phyloP scores from a whole-genome alignment of 306 rosid genomes.

The Ziziphus jujuba region DNA sequence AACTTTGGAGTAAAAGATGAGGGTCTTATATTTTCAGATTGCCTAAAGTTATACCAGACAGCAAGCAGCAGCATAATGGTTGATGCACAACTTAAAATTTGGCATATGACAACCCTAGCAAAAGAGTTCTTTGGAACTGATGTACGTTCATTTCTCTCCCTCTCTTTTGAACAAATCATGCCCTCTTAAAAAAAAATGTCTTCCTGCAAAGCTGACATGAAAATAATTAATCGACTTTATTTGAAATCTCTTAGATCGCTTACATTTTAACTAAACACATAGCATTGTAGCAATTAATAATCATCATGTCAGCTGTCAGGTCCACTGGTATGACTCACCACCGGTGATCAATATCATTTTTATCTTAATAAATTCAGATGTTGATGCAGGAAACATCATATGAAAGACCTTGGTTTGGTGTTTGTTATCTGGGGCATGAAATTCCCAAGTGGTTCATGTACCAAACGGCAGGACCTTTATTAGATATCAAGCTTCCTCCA shows the following conservation, averaged over 20 bases:
- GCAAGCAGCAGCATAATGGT: conserved; percentile 3
- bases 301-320: too few species aligned
- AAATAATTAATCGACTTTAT: too few species aligned
- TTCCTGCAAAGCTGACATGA: too few species aligned
- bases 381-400: background rate
- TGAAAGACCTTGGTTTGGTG: background rate
- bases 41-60: background rate
- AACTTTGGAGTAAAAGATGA: background rate
- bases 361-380: background rate
- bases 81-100: background rate
- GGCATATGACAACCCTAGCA: background rate
- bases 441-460: conserved; percentile 18
- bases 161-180: too few species aligned
- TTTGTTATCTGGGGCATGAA: conserved; percentile 13
- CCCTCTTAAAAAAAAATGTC: too few species aligned
- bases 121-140: too few species aligned
- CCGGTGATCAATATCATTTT: background rate
- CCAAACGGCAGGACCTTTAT: background rate
- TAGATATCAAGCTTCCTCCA: conserved; percentile 7
- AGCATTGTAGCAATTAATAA: too few species aligned
- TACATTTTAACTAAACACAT: too few species aligned
- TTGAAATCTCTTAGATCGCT: too few species aligned
- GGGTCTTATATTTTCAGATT: background rate
- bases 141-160: too few species aligned
- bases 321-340: too few species aligned